These are phyloP conservation scores for Myxozyma nipponensis DNA, from an alignment of 805 yeast species.

Conservation along the genomic window DNA sequence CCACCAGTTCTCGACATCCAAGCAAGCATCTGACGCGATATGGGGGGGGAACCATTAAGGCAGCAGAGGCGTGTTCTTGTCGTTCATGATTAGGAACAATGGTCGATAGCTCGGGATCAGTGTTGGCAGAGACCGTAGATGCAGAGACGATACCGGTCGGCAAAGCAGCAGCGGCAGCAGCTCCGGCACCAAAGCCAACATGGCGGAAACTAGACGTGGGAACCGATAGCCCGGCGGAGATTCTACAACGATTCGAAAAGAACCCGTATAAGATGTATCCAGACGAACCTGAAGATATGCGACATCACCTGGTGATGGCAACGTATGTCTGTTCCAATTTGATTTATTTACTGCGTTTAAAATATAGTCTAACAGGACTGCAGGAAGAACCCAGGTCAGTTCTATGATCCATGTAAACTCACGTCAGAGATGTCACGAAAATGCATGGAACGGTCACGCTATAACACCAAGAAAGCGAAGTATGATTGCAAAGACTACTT, in stretches of 20 bases:
- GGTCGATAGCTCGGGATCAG: background rate
- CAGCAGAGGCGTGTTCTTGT: too few species aligned
- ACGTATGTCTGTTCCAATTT: slow-evolving; percentile 31
- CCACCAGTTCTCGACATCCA: too few species aligned
- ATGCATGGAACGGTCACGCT: slow-evolving; percentile 75
- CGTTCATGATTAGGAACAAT: background rate
- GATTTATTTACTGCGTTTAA: background rate
- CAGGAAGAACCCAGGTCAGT: slow-evolving; percentile 71
- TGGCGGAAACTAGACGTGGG: background rate
- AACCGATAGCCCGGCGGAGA: slow-evolving; percentile 5
- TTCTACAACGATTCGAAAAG: slow-evolving; percentile 13
- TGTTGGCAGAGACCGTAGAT: too few species aligned
- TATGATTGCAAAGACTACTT: slow-evolving; percentile 74
- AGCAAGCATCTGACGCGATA: too few species aligned
- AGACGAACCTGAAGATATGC: slow-evolving; percentile 73
- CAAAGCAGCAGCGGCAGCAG: background rate
- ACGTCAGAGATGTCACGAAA: slow-evolving; percentile 80
- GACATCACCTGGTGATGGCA: slow-evolving; percentile 65
- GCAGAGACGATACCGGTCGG: background rate
- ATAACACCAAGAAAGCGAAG: slow-evolving; percentile 48
- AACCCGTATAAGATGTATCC: slow-evolving; percentile 62
- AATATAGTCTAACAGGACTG: background rate
- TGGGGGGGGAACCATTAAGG: too few species aligned
- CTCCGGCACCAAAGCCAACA: background rate
- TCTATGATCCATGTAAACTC: slow-evolving; percentile 90